Evolutionary conservation across 208 protist genomes (phyloP).

Genomic region (Crithidia brevicula): DNA sequence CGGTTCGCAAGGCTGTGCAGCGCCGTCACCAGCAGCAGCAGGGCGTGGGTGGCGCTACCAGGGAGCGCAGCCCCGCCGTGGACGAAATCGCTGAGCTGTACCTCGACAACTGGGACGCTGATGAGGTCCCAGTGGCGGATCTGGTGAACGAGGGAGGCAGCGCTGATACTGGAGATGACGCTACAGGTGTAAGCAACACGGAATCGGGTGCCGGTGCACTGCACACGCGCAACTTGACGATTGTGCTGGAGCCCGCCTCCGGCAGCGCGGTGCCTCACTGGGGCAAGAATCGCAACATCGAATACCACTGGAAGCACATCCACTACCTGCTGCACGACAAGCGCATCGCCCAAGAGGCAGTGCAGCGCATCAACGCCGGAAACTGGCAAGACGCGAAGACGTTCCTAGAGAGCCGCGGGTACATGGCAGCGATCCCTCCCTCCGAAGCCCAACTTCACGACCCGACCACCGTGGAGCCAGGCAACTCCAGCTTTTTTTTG

Average conservation of each 20-base stretch:
- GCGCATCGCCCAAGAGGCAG: slow-evolving; percentile 61
- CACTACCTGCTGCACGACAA: slow-evolving; percentile 84
- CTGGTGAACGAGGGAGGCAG: background rate
- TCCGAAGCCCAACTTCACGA: slow-evolving; percentile 30
- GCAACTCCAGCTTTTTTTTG: slow-evolving; percentile 37
- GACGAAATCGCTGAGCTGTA: slow-evolving; percentile 41
- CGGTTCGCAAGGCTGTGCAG: background rate
- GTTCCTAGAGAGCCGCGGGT: slow-evolving; percentile 56
- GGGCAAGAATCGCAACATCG: slow-evolving; percentile 37
- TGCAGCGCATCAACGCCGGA: slow-evolving; percentile 60
- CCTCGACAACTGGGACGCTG: slow-evolving; percentile 41
- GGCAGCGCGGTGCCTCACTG: slow-evolving; percentile 20
- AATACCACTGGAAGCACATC: slow-evolving; percentile 91
- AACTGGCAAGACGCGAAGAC: slow-evolving; percentile 76
- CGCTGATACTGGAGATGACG: slow-evolving; percentile 8
- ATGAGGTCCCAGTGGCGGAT: slow-evolving; percentile 10
- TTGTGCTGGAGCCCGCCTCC: slow-evolving; percentile 7
- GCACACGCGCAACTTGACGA: slow-evolving; percentile 10
- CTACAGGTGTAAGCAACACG: background rate
- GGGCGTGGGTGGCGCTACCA: background rate
- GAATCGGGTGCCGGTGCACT: background rate
- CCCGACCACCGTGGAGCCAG: slow-evolving; percentile 10
- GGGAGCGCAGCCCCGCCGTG: background rate
- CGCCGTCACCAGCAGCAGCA: slow-evolving; percentile 13
- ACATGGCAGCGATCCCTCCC: slow-evolving; percentile 33